Percentiles rank a stretch among this genome's conserved stretches.
Conservation (phyloP, 176 grass and related monocot species). For the Paspalum vaginatum region DNA sequence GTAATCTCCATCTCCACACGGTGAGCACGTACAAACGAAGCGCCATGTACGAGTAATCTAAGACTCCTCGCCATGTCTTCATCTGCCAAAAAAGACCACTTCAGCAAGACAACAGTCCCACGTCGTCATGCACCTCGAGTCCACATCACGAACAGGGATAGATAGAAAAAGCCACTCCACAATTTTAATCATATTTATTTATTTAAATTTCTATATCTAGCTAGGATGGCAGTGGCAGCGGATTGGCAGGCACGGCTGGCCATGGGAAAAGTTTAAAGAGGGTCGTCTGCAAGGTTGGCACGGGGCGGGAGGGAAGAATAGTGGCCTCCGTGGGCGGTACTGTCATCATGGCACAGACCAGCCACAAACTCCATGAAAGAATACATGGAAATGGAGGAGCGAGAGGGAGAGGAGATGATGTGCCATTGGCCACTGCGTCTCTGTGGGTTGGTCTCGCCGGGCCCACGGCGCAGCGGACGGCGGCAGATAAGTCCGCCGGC, state of each 20-base stretch:
- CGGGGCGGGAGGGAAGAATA: neutral
- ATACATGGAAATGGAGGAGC: neutral
- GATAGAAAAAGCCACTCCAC: neutral
- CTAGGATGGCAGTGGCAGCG: neutral
- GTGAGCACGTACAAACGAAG: neutral
- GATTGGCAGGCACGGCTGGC: slow-evolving; percentile 22
- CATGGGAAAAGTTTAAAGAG: slow-evolving; percentile 24
- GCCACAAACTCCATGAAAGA: slow-evolving; percentile 32
- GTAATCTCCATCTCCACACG: too few species aligned
- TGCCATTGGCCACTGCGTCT: slow-evolving; percentile 15
- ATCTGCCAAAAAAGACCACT: neutral
- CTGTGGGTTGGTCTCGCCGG: slow-evolving; percentile 20
- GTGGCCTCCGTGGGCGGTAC: neutral
- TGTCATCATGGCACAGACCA: slow-evolving; percentile 27
- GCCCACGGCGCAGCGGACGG: slow-evolving; percentile 47
- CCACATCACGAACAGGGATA: slow-evolving; percentile 18
- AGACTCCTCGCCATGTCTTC: neutral
- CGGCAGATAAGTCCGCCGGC: slow-evolving; percentile 42
- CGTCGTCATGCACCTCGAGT: neutral
- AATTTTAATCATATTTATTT: neutral
- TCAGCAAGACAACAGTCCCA: neutral
- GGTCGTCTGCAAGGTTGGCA: slow-evolving; percentile 2
- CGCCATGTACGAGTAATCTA: neutral
- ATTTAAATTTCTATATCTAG: neutral
- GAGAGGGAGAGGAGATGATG: neutral